Conservation (phyloP, 2,329 filamentous ascomycete species). For the Leptographium galeiforme region DNA sequence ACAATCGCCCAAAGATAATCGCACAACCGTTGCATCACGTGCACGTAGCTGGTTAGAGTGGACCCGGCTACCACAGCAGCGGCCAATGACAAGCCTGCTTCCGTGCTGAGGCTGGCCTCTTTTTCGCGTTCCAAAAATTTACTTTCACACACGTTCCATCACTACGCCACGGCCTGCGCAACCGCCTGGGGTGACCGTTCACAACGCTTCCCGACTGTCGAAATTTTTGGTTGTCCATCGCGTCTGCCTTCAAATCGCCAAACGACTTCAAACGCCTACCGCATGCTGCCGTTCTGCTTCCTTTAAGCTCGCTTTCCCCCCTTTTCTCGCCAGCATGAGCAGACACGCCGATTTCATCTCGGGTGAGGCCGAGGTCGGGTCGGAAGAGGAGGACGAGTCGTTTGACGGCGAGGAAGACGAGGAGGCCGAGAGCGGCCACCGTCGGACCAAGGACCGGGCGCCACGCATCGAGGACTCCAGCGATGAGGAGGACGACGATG, state of each 20-base stretch:
- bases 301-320: neutral
- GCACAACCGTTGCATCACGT: neutral
- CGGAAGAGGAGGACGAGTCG: conserved; percentile 73
- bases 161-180: neutral
- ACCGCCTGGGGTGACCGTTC: neutral
- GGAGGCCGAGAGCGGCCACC: conserved; percentile 49
- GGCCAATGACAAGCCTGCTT: neutral
- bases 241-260: neutral
- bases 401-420: conserved; percentile 69
- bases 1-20: too few relatives aligned
- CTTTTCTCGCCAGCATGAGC: conserved; percentile 36
- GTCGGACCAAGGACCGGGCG: conserved; percentile 28
- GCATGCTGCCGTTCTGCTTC: neutral
- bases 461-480: conserved; percentile 62
- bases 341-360: conserved; percentile 64
- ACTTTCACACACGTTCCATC: neutral
- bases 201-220: neutral
- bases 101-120: neutral
- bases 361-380: conserved; percentile 72
- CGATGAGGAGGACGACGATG: conserved; percentile 84
- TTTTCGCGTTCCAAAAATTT: conserved; percentile 2
- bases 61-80: neutral
- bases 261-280: neutral
- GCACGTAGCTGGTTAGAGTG: neutral
- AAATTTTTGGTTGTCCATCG: neutral